phyloP scores from a whole-genome alignment of 139 green algal species.

The Yamagishiella unicocca region DNA sequence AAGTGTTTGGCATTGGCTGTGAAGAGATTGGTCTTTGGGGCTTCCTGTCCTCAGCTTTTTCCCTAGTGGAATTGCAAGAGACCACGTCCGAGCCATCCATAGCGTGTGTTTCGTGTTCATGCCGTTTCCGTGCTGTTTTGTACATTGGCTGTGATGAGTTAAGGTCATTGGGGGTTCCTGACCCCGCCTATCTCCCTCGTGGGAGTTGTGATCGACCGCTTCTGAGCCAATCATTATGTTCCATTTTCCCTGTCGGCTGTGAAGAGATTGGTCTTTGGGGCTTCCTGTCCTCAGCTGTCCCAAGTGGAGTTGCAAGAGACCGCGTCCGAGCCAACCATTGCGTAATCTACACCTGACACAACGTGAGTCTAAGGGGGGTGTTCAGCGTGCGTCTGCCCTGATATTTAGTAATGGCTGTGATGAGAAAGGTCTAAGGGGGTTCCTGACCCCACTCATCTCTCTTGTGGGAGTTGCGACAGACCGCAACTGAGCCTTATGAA shows the following conservation, averaged over 20 bases:
- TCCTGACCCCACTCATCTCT: slow-evolving; percentile 17
- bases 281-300: neutral
- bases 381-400: too few species aligned
- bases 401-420: neutral
- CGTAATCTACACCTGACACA: neutral
- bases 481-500: neutral
- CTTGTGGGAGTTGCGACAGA: neutral
- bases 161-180: slow-evolving; percentile 5
- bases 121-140: neutral
- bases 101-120: neutral
- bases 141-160: neutral
- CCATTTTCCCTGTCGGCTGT: neutral
- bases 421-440: neutral
- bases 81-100: slow-evolving; percentile 1
- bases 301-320: neutral
- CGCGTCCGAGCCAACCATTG: neutral
- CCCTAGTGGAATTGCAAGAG: neutral
- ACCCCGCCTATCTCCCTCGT: neutral
- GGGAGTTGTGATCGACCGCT: neutral
- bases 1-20: too few species aligned
- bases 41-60: neutral
- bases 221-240: neutral
- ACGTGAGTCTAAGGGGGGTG: too few species aligned
- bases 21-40: neutral
- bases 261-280: neutral